These are phyloP conservation scores for Licmophora abbreviata DNA, from an alignment of 108 stramenopile species.

Conservation along the genomic window DNA sequence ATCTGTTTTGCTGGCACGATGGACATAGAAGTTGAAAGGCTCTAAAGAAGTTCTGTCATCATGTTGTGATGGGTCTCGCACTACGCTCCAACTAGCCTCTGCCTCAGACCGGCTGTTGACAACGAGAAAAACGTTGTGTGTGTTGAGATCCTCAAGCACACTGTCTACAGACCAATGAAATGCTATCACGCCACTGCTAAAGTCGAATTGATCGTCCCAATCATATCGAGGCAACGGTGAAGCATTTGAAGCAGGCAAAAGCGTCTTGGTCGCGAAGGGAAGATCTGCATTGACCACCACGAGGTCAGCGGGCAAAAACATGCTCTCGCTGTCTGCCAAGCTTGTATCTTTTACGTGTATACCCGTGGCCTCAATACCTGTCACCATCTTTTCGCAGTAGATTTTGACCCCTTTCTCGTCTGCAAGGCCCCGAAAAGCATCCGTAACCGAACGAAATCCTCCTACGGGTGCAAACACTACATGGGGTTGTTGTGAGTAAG, in stretches of 20 bases:
- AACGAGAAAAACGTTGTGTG: conserved; percentile 84
- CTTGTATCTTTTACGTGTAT: conserved; percentile 21
- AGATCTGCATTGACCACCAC: conserved; percentile 87
- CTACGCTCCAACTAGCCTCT: conserved; percentile 48
- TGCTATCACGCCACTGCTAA: conserved; percentile 78
- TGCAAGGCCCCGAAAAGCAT: conserved; percentile 45
- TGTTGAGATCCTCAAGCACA: conserved; percentile 47
- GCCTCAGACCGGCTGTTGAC: conserved; percentile 37
- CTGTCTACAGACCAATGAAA: conserved; percentile 82
- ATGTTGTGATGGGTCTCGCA: conserved; percentile 23
- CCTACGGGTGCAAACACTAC: conserved; percentile 77
- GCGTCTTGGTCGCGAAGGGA: conserved; percentile 66
- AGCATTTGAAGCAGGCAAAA: conserved; percentile 24
- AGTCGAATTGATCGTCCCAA: conserved; percentile 66
- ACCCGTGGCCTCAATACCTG: conserved; percentile 38
- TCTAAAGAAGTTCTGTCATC: background rate
- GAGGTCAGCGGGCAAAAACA: conserved; percentile 64
- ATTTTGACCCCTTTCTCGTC: conserved; percentile 47
- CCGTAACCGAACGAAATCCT: conserved; percentile 69
- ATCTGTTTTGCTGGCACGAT: conserved; percentile 69
- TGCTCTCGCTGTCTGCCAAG: conserved; percentile 3
- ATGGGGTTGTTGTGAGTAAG: background rate
- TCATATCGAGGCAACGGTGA: conserved; percentile 34
- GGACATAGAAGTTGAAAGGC: conserved; percentile 90
- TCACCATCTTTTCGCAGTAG: conserved; percentile 44